Evolutionary conservation across 768 basidiomycete species (phyloP).

Genomic region (Wakefieldia striispora): DNA sequence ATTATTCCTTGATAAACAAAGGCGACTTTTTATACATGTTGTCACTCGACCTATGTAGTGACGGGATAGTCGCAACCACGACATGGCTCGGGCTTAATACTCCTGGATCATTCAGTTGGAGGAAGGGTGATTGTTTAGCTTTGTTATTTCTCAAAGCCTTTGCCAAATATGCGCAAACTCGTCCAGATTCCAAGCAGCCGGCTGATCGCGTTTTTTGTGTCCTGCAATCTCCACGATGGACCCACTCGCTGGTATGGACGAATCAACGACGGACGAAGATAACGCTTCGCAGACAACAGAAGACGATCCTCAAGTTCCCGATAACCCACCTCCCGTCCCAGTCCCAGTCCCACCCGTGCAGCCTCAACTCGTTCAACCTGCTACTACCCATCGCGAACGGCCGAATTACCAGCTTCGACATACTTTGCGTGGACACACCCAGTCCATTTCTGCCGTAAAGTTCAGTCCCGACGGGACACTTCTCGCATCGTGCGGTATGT

Average conservation of each 20-base stretch:
- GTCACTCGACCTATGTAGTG: background rate
- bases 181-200: conserved; percentile 2
- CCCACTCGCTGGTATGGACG: conserved; percentile 32
- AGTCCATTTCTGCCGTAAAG: conserved; percentile 84
- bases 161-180: conserved; percentile 24
- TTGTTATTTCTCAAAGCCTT: conserved; percentile 24
- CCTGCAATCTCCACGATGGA: conserved; percentile 11
- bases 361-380: conserved; percentile 33
- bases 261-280: conserved; percentile 54
- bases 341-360: conserved; percentile 35
- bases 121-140: conserved; percentile 15
- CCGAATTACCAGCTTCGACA: conserved; percentile 73
- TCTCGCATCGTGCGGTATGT: conserved; percentile 85
- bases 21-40: background rate
- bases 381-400: conserved; percentile 37
- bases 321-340: conserved; percentile 47
- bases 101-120: too few relatives aligned
- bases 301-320: conserved; percentile 77
- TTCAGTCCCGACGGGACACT: conserved; percentile 87
- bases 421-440: conserved; percentile 72
- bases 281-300: conserved; percentile 82
- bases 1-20: conserved; percentile 3
- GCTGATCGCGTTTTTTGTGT: too few relatives aligned
- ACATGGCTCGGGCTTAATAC: conserved; percentile 7
- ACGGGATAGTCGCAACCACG: conserved; percentile 1